Conservation (phyloP, 768 basidiomycete genomes). For the Lactifluus rugatus region DNA sequence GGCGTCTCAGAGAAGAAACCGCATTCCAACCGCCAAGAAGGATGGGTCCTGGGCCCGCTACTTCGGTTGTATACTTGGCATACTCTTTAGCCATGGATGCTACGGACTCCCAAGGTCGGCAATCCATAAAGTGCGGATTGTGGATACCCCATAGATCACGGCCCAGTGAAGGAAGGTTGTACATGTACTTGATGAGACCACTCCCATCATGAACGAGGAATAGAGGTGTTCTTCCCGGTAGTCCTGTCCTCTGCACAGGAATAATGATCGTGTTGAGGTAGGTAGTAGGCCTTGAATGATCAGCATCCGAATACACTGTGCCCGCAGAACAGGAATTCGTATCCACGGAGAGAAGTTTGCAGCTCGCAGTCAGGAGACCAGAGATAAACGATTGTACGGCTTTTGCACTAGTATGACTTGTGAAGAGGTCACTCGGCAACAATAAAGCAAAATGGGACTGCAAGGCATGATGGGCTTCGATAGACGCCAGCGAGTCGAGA, state of each 20-base stretch:
- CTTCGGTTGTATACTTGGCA: conserved; percentile 31
- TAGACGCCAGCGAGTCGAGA: conserved; percentile 54
- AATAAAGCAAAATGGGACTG: conserved; percentile 32
- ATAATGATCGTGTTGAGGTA: conserved; percentile 27
- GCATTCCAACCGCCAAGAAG: conserved; percentile 47
- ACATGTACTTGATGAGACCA: conserved; percentile 45
- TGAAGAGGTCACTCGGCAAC: conserved; percentile 39
- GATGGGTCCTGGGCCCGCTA: conserved; percentile 31
- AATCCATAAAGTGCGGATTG: conserved; percentile 42
- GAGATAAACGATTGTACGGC: conserved; percentile 29
- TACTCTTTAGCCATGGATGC: conserved; percentile 46
- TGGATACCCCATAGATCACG: conserved; percentile 52
- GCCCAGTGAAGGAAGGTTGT: conserved; percentile 36
- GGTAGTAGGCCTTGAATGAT: not conserved
- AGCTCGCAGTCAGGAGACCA: not conserved
- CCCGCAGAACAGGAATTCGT: not conserved
- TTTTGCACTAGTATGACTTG: conserved; percentile 31
- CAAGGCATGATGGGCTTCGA: conserved; percentile 47
- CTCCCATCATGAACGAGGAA: conserved; percentile 70
- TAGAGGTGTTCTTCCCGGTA: conserved; percentile 31
- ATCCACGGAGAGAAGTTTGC: not conserved
- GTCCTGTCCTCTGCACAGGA: conserved; percentile 30
- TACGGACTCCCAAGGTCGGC: conserved; percentile 39
- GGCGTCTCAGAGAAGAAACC: not conserved
- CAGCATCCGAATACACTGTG: no score